Base-by-base conservation (phyloP, 108 stramenopile genomes). In the Parmales sp. region DNA sequence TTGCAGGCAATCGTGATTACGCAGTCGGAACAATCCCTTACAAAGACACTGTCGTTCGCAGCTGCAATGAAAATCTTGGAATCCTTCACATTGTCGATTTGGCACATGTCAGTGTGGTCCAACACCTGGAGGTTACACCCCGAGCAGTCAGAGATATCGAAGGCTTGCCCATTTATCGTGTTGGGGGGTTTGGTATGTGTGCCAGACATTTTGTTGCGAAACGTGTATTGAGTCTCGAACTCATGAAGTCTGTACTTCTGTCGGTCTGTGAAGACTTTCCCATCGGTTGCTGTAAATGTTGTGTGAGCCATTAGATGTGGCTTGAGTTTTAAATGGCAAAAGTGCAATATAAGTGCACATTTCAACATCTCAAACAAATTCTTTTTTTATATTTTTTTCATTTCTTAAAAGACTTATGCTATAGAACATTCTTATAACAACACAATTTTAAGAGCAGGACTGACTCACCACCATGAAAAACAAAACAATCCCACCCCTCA, bases 61-160 rank as follows among this genome's bases (percentile, higher is more conserved):
- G 88, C 85, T 5, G 73, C 88, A 72, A 91, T 79, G 66, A 88
- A 86, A 11, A 91, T 71, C 45, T 76, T 86, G 29, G 78, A 88
- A 45, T 75, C 68, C 45, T 34, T 45, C 1, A 79, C 67, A 18
- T 81, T 72, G 66, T 91, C 88, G 20, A 85, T 80, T 46, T 86
- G 86, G 19, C 89, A 85, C 68, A 83, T 78, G 18, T 89, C 90
- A 34, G 76, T 71, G 64, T 72, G 46, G 66, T 91, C 90, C 19
- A 86, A 43, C 37, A 91, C 36, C 13, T 69, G 48, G 18, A 89
- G 74, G 37, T 72, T 67, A 71, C 83, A 85, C 25, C 80, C 64
- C 5, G 66, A 37, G 39, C 86, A 81, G 51, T 86, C 73, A 34
- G 45, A 49, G 18, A 91, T 79, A 11, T 81, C 78, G 39, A 91